Conservation (phyloP, 2,329 filamentous ascomycete species). For the Alternaria postmessia region DNA sequence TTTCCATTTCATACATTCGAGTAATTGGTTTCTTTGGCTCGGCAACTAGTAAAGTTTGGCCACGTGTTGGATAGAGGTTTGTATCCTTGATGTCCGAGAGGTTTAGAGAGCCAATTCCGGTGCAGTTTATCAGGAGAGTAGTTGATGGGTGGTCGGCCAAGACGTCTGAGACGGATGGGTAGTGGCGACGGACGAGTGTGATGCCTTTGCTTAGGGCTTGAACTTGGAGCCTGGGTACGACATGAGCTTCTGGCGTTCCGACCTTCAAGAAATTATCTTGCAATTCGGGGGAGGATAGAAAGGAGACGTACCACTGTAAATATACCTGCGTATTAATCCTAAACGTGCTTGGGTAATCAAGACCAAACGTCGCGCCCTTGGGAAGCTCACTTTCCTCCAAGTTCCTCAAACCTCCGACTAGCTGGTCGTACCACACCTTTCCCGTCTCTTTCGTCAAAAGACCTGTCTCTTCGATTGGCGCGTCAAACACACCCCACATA, state of each 20-base stretch:
- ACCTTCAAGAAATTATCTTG: background rate
- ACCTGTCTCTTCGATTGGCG: constrained; percentile 41
- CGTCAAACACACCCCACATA: constrained; percentile 44
- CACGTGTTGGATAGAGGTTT: constrained; percentile 75
- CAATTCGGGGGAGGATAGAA: background rate
- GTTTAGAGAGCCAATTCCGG: constrained; percentile 76
- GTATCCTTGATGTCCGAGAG: constrained; percentile 85
- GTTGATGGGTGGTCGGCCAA: constrained; percentile 67
- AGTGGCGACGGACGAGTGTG: constrained; percentile 56
- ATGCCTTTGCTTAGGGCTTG: constrained; percentile 79
- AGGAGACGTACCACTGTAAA: constrained; percentile 44
- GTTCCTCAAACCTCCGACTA: constrained; percentile 49
- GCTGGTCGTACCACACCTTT: constrained; percentile 54
- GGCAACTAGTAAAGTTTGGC: constrained; percentile 80
- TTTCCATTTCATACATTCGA: constrained; percentile 48
- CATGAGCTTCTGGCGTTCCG: background rate
- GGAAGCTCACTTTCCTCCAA: constrained; percentile 45
- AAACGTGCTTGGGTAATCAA: constrained; percentile 49
- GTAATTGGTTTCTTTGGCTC: constrained; percentile 50
- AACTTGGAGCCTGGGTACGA: constrained; percentile 49
- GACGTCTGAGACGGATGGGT: constrained; percentile 74
- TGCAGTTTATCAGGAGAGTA: constrained; percentile 82
- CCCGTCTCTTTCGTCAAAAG: constrained; percentile 49
- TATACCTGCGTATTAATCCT: constrained; percentile 51
- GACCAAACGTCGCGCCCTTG: constrained; percentile 46